These are phyloP conservation scores for Pleoardoris graminearum DNA, from an alignment of 2,329 filamentous ascomycete species.

Conservation along the genomic window DNA sequence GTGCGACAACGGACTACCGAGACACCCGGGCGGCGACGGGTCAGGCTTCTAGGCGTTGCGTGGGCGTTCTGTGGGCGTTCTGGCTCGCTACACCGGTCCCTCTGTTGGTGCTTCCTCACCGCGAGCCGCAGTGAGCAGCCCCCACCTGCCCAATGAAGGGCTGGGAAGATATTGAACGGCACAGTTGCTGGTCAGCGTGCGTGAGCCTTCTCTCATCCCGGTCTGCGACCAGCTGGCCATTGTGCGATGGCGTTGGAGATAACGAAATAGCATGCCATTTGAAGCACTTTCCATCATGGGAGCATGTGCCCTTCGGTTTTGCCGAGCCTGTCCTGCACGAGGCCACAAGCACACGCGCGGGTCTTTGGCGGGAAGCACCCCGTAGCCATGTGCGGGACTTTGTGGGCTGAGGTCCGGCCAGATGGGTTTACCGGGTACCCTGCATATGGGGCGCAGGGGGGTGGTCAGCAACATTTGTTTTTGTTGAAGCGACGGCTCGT, in stretches of 20 bases:
- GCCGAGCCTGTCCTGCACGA: background rate
- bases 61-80: background rate
- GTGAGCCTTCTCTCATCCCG: background rate
- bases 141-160: background rate
- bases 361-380: background rate
- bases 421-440: conserved; percentile 35
- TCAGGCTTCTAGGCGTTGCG: no score
- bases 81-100: background rate
- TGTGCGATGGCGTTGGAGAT: conserved; percentile 7
- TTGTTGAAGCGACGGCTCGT: conserved; percentile 13
- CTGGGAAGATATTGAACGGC: background rate
- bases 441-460: conserved; percentile 27
- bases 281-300: background rate
- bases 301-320: background rate
- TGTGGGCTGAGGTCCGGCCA: conserved; percentile 7
- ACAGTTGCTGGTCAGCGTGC: background rate
- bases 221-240: background rate
- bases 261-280: background rate
- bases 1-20: background rate
- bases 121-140: no score
- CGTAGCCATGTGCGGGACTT: background rate
- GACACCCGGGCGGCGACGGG: background rate
- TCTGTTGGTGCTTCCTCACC: no score
- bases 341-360: background rate
- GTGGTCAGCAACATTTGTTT: conserved; percentile 16